Evolutionary conservation across 495 filamentous ascomycete species (phyloP).

Genomic region (Podospora anserina): DNA sequence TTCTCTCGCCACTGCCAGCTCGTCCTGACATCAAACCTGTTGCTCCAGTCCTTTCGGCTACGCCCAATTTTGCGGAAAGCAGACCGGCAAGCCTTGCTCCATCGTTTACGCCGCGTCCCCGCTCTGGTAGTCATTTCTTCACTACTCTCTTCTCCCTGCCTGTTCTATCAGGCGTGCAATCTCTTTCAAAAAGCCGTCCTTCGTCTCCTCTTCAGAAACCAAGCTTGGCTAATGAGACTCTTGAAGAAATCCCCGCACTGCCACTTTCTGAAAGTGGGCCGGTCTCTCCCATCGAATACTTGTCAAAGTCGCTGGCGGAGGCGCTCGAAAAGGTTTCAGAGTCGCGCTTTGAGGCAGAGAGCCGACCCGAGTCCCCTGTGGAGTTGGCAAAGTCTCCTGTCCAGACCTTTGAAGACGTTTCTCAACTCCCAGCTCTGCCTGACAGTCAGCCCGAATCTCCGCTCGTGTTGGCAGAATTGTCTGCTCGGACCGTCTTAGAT

Average conservation of each 20-base stretch:
- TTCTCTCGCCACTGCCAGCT: not conserved
- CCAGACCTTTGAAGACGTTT: not conserved
- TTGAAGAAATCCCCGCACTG: not conserved
- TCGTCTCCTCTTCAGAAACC: not conserved
- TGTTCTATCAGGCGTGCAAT: not conserved
- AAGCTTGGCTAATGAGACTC: slow-evolving; percentile 1
- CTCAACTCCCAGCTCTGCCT: not conserved
- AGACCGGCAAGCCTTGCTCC: not conserved
- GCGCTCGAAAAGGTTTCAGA: not conserved
- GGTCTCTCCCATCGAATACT: not conserved
- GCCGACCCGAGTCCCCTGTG: not conserved
- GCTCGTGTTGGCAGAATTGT: not conserved
- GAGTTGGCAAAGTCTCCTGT: not conserved
- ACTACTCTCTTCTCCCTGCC: not conserved
- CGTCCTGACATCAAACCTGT: not conserved
- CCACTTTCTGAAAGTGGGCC: not conserved
- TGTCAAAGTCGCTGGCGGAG: not conserved
- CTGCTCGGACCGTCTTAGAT: not conserved
- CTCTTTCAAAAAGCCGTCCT: not conserved
- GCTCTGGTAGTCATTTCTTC: not conserved
- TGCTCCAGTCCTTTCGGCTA: not conserved
- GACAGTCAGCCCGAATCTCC: not conserved
- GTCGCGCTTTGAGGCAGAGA: not conserved
- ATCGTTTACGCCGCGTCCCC: not conserved
- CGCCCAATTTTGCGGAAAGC: not conserved